Conservation (phyloP, 495 filamentous ascomycete species). For the Zalerion maritima region DNA sequence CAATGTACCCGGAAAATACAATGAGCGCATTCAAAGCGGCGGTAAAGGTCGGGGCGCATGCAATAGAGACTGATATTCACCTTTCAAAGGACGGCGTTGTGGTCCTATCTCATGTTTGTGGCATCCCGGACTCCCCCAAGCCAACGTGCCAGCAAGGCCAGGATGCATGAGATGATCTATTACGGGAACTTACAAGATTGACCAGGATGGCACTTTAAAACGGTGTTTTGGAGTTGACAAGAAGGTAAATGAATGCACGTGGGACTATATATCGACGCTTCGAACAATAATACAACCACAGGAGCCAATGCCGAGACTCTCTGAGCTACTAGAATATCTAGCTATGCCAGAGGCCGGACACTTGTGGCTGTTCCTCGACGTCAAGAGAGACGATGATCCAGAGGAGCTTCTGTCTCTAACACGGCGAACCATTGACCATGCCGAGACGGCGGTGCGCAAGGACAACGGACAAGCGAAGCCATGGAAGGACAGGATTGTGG, state of each 20-base stretch:
- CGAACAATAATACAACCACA: conserved; percentile 52
- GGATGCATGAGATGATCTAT: background rate
- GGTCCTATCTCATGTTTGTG: conserved; percentile 75
- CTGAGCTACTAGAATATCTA: conserved; percentile 64
- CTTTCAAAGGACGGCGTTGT: conserved; percentile 70
- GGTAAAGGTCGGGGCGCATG: conserved; percentile 57
- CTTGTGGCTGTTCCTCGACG: conserved; percentile 75
- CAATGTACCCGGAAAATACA: conserved; percentile 70
- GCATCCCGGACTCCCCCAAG: too few relatives aligned
- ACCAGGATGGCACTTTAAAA: conserved; percentile 59
- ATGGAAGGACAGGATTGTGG: conserved; percentile 58
- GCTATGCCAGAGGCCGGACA: conserved; percentile 40
- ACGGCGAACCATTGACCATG: too few relatives aligned
- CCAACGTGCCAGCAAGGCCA: background rate
- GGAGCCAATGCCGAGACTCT: conserved; percentile 55
- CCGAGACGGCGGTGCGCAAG: too few relatives aligned
- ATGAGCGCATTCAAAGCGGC: conserved; percentile 64
- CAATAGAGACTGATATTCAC: conserved; percentile 80
- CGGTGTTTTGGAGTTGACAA: conserved; percentile 62
- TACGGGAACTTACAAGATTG: background rate
- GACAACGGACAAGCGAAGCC: too few relatives aligned
- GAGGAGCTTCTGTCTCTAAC: conserved; percentile 58
- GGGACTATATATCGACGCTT: conserved; percentile 52
- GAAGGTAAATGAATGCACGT: conserved; percentile 61
- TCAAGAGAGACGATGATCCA: conserved; percentile 68